Evolutionary conservation across 208 protist genomes (phyloP).

Genomic region (Leishmania aethiopica): DNA sequence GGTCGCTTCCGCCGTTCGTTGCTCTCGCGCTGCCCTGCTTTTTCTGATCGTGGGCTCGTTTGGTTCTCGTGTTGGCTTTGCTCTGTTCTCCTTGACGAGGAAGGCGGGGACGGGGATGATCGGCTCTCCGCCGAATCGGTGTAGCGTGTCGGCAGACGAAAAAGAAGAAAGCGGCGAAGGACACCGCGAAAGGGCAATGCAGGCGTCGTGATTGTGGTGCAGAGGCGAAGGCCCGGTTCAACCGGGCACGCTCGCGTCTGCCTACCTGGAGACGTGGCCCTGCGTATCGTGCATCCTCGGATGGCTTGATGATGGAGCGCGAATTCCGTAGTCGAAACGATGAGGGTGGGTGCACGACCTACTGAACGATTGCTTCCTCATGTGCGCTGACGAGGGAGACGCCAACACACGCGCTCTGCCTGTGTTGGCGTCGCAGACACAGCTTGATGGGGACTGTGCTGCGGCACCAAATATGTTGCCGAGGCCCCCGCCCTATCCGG

Average conservation of each 20-base stretch:
- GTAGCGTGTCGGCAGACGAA: too few species aligned
- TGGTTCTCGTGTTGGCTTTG: background rate
- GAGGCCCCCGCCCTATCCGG: background rate
- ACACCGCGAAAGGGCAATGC: background rate
- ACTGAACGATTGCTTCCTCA: background rate
- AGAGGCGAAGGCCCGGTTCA: background rate
- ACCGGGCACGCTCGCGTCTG: background rate
- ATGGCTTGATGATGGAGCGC: background rate
- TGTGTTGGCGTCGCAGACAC: background rate
- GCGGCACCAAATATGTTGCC: background rate
- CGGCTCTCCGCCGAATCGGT: background rate
- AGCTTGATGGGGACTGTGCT: background rate
- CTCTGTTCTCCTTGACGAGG: background rate
- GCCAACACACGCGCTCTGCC: background rate
- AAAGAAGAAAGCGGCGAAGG: background rate
- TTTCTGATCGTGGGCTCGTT: background rate
- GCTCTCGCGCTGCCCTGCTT: background rate
- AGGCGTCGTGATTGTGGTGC: background rate
- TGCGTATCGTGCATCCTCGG: background rate
- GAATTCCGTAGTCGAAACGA: background rate
- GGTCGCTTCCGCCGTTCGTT: too few species aligned
- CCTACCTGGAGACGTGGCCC: background rate
- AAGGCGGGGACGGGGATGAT: background rate
- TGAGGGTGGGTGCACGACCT: background rate
- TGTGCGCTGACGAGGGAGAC: background rate